A percentile compares a stretch with the other conserved stretches of the same genome.
phyloP scores from a whole-genome alignment of 2,329 filamentous ascomycete genomes.

The Didymella arachidicola region DNA sequence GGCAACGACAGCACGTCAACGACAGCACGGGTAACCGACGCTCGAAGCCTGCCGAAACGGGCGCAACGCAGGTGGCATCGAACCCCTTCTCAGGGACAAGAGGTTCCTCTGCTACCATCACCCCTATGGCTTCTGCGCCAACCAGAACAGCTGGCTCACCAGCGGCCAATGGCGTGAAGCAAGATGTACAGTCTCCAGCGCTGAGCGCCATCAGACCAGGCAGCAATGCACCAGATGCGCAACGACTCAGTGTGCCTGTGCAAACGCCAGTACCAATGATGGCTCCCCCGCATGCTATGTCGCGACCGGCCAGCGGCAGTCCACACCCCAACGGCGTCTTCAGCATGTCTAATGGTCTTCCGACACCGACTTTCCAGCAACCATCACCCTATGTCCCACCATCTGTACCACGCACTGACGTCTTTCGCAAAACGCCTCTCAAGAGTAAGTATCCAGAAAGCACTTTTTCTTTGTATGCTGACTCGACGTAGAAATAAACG shows the following conservation, averaged over 20 bases:
- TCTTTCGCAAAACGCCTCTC: slow-evolving; percentile 45
- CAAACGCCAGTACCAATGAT: slow-evolving; percentile 48
- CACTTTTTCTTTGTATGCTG: slow-evolving; percentile 21
- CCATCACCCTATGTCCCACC: slow-evolving; percentile 42
- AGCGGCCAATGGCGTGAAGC: slow-evolving; percentile 47
- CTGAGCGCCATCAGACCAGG: slow-evolving; percentile 50
- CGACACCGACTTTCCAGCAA: slow-evolving; percentile 43
- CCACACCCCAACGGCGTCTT: slow-evolving; percentile 51
- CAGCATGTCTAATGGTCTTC: slow-evolving; percentile 34
- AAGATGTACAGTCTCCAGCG: slow-evolving; percentile 56
- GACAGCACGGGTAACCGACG: slow-evolving; percentile 57
- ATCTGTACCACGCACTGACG: slow-evolving; percentile 40
- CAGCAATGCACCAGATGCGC: slow-evolving; percentile 47
- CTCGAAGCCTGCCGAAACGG: slow-evolving; percentile 38
- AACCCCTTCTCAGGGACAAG: slow-evolving; percentile 43
- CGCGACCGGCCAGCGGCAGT: slow-evolving; percentile 51
- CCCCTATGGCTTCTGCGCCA: slow-evolving; percentile 31
- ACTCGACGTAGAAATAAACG: slow-evolving; percentile 45
- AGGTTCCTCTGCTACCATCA: slow-evolving; percentile 31
- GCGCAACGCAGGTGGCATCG: slow-evolving; percentile 34
- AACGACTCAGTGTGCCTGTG: slow-evolving; percentile 39
- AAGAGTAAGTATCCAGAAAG: slow-evolving; percentile 54
- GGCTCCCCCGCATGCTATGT: slow-evolving; percentile 50
- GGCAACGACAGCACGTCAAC: slow-evolving; percentile 61
- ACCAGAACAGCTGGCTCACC: slow-evolving; percentile 47